Conservation (phyloP, 768 basidiomycete species). For the Phanerodontia chrysosporium region DNA sequence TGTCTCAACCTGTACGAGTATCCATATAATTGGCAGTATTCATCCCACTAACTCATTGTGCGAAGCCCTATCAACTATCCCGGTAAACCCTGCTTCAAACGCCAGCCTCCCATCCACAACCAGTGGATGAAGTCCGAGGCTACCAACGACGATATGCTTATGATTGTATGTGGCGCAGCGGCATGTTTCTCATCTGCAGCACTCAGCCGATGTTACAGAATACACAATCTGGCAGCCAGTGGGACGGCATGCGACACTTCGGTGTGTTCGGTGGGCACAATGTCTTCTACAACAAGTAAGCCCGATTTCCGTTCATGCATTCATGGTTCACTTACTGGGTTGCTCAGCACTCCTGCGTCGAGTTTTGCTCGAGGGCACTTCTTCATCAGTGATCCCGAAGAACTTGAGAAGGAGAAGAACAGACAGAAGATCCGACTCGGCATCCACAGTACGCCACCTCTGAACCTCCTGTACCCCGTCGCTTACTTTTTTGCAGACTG, state of each 20-base stretch:
- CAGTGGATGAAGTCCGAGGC: constrained; percentile 28
- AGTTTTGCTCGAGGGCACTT: constrained; percentile 42
- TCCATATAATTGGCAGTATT: no score
- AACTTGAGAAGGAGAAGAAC: constrained; percentile 36
- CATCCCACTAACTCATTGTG: background rate
- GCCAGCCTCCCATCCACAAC: constrained; percentile 49
- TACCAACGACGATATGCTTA: constrained; percentile 21
- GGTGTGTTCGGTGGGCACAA: constrained; percentile 44
- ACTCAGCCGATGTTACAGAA: constrained; percentile 38
- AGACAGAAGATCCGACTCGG: constrained; percentile 44
- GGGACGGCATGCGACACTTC: constrained; percentile 64
- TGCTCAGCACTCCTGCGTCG: constrained; percentile 37
- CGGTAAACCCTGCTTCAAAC: constrained; percentile 56
- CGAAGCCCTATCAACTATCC: constrained; percentile 66
- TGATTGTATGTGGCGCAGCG: constrained; percentile 16
- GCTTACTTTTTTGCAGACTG: constrained; percentile 40
- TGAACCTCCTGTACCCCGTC: background rate
- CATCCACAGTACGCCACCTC: constrained; percentile 54
- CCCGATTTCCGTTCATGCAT: background rate
- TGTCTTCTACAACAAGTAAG: constrained; percentile 61
- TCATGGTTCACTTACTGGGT: background rate
- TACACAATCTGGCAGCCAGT: constrained; percentile 67
- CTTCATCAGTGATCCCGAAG: constrained; percentile 43
- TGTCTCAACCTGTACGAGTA: constrained; percentile 57
- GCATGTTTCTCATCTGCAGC: background rate